Evolutionary conservation across 768 basidiomycete species (phyloP).

Genomic region (Pleurotus salmoneostramineus): DNA sequence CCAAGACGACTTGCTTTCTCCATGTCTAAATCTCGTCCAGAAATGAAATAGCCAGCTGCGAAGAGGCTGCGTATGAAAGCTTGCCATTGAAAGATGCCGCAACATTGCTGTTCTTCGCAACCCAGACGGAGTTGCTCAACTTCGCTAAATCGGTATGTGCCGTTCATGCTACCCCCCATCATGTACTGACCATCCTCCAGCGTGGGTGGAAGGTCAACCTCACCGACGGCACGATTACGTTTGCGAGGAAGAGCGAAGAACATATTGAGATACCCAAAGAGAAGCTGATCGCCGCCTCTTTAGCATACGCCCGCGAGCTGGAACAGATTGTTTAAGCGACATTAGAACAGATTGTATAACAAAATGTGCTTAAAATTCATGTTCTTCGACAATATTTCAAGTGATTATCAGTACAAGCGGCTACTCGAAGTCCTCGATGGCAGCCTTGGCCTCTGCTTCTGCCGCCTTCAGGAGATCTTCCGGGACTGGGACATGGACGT

Average conservation of each 20-base stretch:
- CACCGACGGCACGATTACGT: conserved; percentile 62
- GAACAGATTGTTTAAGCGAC: conserved; percentile 82
- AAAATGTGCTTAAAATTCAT: too few relatives aligned
- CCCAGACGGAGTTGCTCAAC: conserved; percentile 71
- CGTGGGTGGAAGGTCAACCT: conserved; percentile 85
- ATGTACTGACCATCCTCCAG: conserved; percentile 31
- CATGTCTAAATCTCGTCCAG: conserved; percentile 33
- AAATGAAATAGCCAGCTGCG: conserved; percentile 96
- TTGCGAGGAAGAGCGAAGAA: conserved; percentile 80
- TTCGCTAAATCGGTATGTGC: conserved; percentile 74
- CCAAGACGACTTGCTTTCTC: background rate
- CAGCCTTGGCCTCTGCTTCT: conserved; percentile 82
- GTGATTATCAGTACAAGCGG: conserved; percentile 23
- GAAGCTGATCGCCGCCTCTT: conserved; percentile 72
- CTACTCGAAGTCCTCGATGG: conserved; percentile 61
- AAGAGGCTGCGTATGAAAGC: conserved; percentile 90
- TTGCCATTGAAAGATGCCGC: conserved; percentile 88
- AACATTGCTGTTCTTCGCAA: conserved; percentile 87
- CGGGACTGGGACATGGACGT: conserved; percentile 80
- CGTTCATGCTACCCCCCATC: conserved; percentile 16
- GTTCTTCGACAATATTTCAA: conserved; percentile 8
- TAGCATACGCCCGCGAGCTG: conserved; percentile 81
- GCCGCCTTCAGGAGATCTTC: conserved; percentile 82
- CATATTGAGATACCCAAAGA: conserved; percentile 82
- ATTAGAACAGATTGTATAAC: too few relatives aligned